Evolutionary conservation across 129 eudicot genomes (phyloP).

Genomic region (Cynara cardunculus): DNA sequence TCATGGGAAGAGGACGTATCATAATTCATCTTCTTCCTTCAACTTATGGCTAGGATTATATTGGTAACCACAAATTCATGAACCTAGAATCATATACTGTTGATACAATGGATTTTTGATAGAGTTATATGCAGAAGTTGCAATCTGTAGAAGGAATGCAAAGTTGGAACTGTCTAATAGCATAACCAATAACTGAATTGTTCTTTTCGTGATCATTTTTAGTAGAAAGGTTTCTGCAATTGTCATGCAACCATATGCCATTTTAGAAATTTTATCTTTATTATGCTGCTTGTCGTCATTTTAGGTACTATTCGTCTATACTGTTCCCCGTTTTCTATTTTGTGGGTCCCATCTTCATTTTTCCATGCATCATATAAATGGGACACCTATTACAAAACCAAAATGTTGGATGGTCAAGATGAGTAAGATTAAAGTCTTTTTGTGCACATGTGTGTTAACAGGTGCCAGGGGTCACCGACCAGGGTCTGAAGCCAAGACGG

Average conservation of each 20-base stretch:
- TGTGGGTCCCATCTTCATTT: neutral
- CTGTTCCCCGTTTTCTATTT: neutral
- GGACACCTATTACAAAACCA: neutral
- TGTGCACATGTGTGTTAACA: slow-evolving; percentile 16
- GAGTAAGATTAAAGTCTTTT: neutral
- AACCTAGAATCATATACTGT: neutral
- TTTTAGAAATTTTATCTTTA: neutral
- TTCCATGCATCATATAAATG: neutral
- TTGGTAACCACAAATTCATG: neutral
- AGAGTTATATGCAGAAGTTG: neutral
- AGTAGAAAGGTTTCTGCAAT: neutral
- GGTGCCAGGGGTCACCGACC: slow-evolving; percentile 90
- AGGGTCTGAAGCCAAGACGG: slow-evolving; percentile 66
- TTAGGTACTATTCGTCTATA: no score
- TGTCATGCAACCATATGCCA: neutral
- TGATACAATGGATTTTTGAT: neutral
- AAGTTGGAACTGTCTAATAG: neutral
- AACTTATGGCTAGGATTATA: neutral
- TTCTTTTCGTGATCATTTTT: neutral
- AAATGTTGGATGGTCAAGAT: neutral
- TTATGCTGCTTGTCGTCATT: neutral
- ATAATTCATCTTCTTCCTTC: neutral
- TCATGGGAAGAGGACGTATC: neutral
- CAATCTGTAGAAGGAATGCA: neutral
- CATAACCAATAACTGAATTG: neutral